A percentile compares a stretch with the other conserved stretches of the same genome.
Conservation (phyloP, 331 rosid genomes). For the Phaseolus coccineus region DNA sequence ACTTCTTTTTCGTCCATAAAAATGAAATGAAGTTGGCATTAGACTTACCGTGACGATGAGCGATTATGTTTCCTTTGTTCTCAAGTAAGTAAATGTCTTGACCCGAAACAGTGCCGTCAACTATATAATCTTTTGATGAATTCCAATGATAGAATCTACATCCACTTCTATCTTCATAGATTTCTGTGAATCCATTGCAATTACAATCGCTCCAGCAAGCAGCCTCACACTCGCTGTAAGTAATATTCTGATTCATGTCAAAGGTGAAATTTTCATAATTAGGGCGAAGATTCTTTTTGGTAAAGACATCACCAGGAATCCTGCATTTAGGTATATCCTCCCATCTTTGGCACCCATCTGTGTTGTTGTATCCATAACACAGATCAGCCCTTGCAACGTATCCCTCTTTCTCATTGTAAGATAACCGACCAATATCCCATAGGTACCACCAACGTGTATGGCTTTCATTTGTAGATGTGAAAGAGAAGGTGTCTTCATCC, state of each 20-base stretch:
- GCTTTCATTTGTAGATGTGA: too few species aligned
- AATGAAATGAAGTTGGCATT: too few species aligned
- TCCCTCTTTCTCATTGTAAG: not conserved
- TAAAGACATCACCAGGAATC: not conserved
- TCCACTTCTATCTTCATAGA: not conserved
- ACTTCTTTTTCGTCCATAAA: too few species aligned
- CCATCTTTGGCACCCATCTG: not conserved
- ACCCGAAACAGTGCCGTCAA: not conserved
- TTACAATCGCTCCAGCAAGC: slow-evolving; percentile 46
- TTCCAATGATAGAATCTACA: not conserved
- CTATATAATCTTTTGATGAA: not conserved
- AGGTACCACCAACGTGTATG: too few species aligned
- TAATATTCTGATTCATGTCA: not conserved
- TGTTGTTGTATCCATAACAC: slow-evolving; percentile 7
- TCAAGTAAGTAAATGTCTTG: not conserved
- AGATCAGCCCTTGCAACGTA: not conserved
- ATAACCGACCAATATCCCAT: too few species aligned
- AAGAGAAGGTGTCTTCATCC: too few species aligned
- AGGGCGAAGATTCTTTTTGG: not conserved
- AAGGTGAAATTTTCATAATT: not conserved
- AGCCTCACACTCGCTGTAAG: slow-evolving; percentile 19
- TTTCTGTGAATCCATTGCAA: slow-evolving; percentile 21
- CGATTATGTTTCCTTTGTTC: too few species aligned
- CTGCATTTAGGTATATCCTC: not conserved
- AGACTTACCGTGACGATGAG: too few species aligned